Conservation (phyloP, 1,139 yeast genomes). For the Nakaseomyces delphensis region DNA sequence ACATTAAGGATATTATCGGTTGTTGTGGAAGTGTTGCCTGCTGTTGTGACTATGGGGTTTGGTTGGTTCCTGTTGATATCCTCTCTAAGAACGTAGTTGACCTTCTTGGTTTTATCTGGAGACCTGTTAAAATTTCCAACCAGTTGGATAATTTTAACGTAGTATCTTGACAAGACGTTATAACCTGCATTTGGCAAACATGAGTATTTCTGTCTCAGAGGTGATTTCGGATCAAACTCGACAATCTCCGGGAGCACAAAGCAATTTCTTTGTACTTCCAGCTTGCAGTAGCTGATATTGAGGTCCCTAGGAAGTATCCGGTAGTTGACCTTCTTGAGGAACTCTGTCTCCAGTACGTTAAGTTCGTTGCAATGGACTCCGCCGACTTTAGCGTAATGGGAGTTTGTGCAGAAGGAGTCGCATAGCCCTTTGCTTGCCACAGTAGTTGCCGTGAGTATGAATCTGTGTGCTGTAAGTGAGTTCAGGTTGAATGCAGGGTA, state of each 20-base stretch:
- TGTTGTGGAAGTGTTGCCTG: background rate
- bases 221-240: constrained; percentile 14
- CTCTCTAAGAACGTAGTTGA: constrained; percentile 14
- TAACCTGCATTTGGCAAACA: constrained; percentile 25
- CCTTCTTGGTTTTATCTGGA: constrained; percentile 23
- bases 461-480: constrained; percentile 89
- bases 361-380: constrained; percentile 83
- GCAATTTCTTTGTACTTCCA: constrained; percentile 23
- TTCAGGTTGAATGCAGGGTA: constrained; percentile 77
- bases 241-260: constrained; percentile 12
- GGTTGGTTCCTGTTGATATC: background rate
- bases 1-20: constrained; percentile 1
- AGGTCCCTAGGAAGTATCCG: constrained; percentile 52
- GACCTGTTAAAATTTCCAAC: constrained; percentile 40
- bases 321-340: constrained; percentile 73
- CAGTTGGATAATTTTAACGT: constrained; percentile 50
- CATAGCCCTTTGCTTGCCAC: constrained; percentile 88
- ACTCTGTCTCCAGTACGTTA: constrained; percentile 81
- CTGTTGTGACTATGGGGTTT: no score
- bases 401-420: constrained; percentile 88
- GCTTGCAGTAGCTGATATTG: constrained; percentile 30
- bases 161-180: constrained; percentile 49
- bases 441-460: constrained; percentile 81
- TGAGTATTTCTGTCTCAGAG: constrained; percentile 2
- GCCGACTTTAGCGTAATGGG: constrained; percentile 92